Evolutionary conservation across 805 yeast genomes (phyloP).

Genomic region (Ogataea dorogensis): DNA sequence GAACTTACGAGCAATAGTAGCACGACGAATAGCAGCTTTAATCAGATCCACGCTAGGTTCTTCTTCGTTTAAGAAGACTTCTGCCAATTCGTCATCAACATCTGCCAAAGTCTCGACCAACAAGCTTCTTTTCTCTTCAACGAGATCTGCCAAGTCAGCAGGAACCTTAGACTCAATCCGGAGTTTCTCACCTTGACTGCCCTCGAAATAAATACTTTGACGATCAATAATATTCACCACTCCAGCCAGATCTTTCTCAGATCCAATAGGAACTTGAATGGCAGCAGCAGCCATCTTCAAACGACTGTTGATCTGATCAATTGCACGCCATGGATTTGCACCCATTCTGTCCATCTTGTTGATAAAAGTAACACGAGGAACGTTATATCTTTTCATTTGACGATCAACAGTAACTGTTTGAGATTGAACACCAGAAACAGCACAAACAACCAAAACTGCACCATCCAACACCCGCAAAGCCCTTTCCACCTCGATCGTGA

Average conservation of each 20-base stretch:
- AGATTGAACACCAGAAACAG: slow-evolving; percentile 97
- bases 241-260: slow-evolving; percentile 82
- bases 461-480: slow-evolving; percentile 98
- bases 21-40: slow-evolving; percentile 84
- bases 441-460: slow-evolving; percentile 97
- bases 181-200: slow-evolving; percentile 81
- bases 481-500: slow-evolving; percentile 97
- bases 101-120: slow-evolving; percentile 95
- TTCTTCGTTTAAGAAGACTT: slow-evolving; percentile 83
- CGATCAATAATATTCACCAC: slow-evolving; percentile 88
- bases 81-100: slow-evolving; percentile 97
- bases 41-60: slow-evolving; percentile 85
- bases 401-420: slow-evolving; percentile 98
- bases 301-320: slow-evolving; percentile 85
- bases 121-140: slow-evolving; percentile 82
- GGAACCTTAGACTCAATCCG: slow-evolving; percentile 67
- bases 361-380: slow-evolving; percentile 93
- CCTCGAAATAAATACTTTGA: slow-evolving; percentile 86
- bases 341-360: slow-evolving; percentile 99
- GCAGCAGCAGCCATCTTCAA: slow-evolving; percentile 96
- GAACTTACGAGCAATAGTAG: slow-evolving; percentile 93
- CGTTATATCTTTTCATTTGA: slow-evolving; percentile 97
- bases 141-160: slow-evolving; percentile 72
- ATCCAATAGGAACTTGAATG: slow-evolving; percentile 95
- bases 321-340: slow-evolving; percentile 92